These are phyloP conservation scores for Aspergillus unguis DNA, from an alignment of 2,329 filamentous ascomycete genomes.

Conservation along the genomic window DNA sequence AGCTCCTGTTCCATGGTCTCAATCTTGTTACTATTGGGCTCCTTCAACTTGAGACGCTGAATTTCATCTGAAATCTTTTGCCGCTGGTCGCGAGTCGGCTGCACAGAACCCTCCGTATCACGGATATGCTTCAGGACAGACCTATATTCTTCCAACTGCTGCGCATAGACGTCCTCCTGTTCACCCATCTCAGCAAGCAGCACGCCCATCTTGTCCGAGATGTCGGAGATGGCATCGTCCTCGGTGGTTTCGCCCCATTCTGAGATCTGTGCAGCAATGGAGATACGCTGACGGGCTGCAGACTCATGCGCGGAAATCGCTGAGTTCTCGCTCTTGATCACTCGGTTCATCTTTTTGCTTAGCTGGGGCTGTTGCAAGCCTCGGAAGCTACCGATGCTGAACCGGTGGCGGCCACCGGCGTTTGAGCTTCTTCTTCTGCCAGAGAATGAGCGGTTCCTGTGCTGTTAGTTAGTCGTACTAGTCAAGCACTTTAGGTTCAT, in stretches of 20 bases:
- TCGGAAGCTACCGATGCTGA: slow-evolving; percentile 82
- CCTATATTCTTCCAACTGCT: slow-evolving; percentile 81
- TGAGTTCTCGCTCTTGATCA: slow-evolving; percentile 94
- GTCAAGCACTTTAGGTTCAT: neutral
- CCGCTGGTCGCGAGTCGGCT: slow-evolving; percentile 85
- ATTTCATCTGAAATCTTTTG: slow-evolving; percentile 90
- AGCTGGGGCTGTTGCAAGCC: slow-evolving; percentile 83
- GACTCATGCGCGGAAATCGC: slow-evolving; percentile 80
- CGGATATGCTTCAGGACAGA: slow-evolving; percentile 82
- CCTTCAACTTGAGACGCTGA: slow-evolving; percentile 83
- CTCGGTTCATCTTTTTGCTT: slow-evolving; percentile 79
- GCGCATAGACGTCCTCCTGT: slow-evolving; percentile 85
- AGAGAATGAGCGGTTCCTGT: slow-evolving; percentile 44
- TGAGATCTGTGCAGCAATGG: slow-evolving; percentile 84
- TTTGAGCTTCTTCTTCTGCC: slow-evolving; percentile 35
- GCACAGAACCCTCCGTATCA: slow-evolving; percentile 92
- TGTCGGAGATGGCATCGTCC: slow-evolving; percentile 81
- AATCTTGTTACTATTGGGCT: slow-evolving; percentile 77
- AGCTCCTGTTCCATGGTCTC: slow-evolving; percentile 92
- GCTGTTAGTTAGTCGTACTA: slow-evolving; percentile 1
- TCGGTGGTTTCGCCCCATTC: slow-evolving; percentile 93
- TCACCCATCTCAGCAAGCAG: slow-evolving; percentile 88
- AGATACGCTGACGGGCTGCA: slow-evolving; percentile 77
- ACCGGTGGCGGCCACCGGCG: slow-evolving; percentile 55
- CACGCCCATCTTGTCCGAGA: slow-evolving; percentile 94